phyloP scores from a whole-genome alignment of 169 alveolate genomes.

The Cystoisospora suis region DNA sequence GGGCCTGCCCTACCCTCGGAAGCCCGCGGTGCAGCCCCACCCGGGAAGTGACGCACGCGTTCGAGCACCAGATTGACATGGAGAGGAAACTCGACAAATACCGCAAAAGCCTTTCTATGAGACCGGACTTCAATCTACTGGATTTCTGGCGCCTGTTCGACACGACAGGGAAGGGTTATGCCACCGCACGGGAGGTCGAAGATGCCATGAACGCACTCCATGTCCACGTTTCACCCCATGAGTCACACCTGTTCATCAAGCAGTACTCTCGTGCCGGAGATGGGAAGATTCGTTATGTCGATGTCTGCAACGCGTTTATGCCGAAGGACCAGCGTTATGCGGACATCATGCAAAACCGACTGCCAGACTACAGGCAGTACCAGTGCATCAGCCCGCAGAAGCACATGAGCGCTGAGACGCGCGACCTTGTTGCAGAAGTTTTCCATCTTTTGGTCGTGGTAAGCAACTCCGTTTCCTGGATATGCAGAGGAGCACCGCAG shows the following conservation, averaged over 20 bases:
- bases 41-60: conserved; percentile 27
- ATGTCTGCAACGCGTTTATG: conserved; percentile 59
- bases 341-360: conserved; percentile 65
- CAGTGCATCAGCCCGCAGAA: conserved; percentile 60
- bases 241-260: conserved; percentile 54
- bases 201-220: conserved; percentile 59
- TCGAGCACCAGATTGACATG: conserved; percentile 55
- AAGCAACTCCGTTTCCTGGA: conserved; percentile 5
- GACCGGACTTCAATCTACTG: conserved; percentile 58
- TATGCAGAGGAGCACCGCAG: too few relatives aligned
- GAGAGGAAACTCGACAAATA: conserved; percentile 51
- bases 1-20: not conserved
- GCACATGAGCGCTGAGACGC: conserved; percentile 62
- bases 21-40: conserved; percentile 10
- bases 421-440: conserved; percentile 56
- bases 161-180: conserved; percentile 62
- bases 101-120: conserved; percentile 61
- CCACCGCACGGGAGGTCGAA: conserved; percentile 55
- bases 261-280: conserved; percentile 46
- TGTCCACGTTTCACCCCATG: conserved; percentile 42
- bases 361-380: conserved; percentile 57
- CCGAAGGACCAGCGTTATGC: conserved; percentile 63
- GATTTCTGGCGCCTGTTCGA: conserved; percentile 65
- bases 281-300: conserved; percentile 63
- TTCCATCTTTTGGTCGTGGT: conserved; percentile 63